phyloP scores from a whole-genome alignment of 768 basidiomycete species.

The Russula virescens region DNA sequence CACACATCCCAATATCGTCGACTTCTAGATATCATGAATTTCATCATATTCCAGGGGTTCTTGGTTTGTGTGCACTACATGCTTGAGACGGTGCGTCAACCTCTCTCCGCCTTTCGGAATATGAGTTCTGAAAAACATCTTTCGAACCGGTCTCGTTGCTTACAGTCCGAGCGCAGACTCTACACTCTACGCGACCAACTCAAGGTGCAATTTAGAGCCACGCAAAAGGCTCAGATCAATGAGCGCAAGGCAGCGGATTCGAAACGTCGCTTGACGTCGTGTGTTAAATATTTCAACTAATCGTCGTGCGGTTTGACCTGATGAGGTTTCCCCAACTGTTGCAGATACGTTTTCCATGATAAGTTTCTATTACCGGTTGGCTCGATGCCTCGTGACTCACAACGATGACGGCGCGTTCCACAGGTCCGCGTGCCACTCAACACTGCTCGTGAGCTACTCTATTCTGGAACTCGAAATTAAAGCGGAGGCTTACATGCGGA shows the following conservation, averaged over 20 bases:
- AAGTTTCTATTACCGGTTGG: slow-evolving; percentile 35
- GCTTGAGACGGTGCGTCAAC: slow-evolving; percentile 37
- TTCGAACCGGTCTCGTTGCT: not conserved
- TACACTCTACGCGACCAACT: slow-evolving; percentile 49
- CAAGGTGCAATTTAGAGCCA: slow-evolving; percentile 49
- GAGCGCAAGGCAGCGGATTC: slow-evolving; percentile 72
- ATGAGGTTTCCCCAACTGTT: not conserved
- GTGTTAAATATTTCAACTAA: slow-evolving; percentile 35
- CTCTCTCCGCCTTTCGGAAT: slow-evolving; percentile 1
- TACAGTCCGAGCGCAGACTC: slow-evolving; percentile 40
- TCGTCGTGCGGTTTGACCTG: not conserved
- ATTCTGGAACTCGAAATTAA: slow-evolving; percentile 2
- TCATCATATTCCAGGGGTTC: slow-evolving; percentile 74
- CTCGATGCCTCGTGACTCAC: slow-evolving; percentile 29
- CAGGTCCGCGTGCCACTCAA: slow-evolving; percentile 81
- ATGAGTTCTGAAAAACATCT: not conserved
- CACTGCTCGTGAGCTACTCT: slow-evolving; percentile 47
- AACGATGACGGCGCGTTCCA: slow-evolving; percentile 27
- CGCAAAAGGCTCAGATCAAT: slow-evolving; percentile 55
- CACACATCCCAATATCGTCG: not conserved
- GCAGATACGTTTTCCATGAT: slow-evolving; percentile 76
- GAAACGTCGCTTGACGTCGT: slow-evolving; percentile 76
- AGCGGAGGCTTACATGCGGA: not conserved
- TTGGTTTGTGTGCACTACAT: slow-evolving; percentile 60
- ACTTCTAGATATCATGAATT: slow-evolving; percentile 54